Evolutionary conservation across 73 alveolate genomes (phyloP).

Genomic region (Symbiodinium natans): DNA sequence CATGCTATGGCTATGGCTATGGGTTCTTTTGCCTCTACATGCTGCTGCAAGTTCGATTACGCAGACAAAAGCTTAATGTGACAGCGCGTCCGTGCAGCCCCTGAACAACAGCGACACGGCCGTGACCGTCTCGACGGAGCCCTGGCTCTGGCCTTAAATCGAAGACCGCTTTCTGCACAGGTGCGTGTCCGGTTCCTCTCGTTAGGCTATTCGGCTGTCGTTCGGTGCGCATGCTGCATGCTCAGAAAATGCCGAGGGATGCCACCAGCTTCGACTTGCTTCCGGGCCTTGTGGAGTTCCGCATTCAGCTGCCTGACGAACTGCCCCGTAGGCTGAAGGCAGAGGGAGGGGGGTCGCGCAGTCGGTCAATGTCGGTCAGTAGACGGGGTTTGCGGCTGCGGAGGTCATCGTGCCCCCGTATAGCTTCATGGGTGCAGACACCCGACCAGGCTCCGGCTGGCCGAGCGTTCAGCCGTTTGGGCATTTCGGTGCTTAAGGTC

Average conservation of each 20-base stretch:
- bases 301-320: neutral
- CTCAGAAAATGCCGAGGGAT: neutral
- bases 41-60: no score
- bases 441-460: constrained; percentile 17
- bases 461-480: neutral
- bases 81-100: no score
- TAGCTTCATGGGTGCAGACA: constrained; percentile 67
- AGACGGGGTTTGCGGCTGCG: neutral
- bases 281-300: neutral
- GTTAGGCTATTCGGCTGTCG: no score
- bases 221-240: no score
- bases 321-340: neutral
- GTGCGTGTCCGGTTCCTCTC: no score
- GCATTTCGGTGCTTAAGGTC: neutral
- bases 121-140: neutral
- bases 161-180: no score
- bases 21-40: no score
- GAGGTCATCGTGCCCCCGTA: constrained; percentile 29
- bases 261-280: neutral
- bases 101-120: neutral
- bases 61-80: no score
- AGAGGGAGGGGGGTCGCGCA: neutral
- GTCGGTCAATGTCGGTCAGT: neutral
- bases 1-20: no score
- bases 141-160: neutral